Evolutionary conservation across 2,329 filamentous ascomycete genomes (phyloP).

Genomic region (Epichloe brachyelytri): DNA sequence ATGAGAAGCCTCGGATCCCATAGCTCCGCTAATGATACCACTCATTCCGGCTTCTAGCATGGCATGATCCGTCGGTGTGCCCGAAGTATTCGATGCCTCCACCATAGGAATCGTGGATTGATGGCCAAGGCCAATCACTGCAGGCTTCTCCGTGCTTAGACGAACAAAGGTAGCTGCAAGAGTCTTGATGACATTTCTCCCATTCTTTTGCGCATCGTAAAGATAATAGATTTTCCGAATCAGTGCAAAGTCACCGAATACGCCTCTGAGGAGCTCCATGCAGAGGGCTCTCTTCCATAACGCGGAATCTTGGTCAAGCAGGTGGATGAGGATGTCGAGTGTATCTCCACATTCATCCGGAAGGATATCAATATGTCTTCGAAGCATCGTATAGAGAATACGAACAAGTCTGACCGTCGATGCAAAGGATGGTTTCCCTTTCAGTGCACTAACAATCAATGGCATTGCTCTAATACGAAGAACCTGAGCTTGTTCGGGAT

Average conservation of each 20-base stretch:
- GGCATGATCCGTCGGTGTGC: conserved; percentile 62
- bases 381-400: conserved; percentile 70
- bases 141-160: conserved; percentile 79
- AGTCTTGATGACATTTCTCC: conserved; percentile 66
- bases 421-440: conserved; percentile 66
- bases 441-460: conserved; percentile 63
- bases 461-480: conserved; percentile 71
- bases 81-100: conserved; percentile 38
- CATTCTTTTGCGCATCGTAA: conserved; percentile 62
- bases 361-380: conserved; percentile 63
- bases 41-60: conserved; percentile 79
- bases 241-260: conserved; percentile 70
- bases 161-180: conserved; percentile 84
- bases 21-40: conserved; percentile 69
- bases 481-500: conserved; percentile 70
- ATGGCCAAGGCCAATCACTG: conserved; percentile 74
- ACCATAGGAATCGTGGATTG: conserved; percentile 73
- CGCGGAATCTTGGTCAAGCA: conserved; percentile 74
- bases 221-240: conserved; percentile 67
- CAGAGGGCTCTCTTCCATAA: conserved; percentile 82
- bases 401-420: conserved; percentile 71
- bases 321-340: conserved; percentile 66
- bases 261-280: conserved; percentile 78
- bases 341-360: conserved; percentile 72
- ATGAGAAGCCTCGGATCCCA: conserved; percentile 51